A percentile compares a stretch with the other conserved stretches of the same genome.
Conservation (phyloP, 2,329 filamentous ascomycete genomes). For the Pyrenochaeta sp. region DNA sequence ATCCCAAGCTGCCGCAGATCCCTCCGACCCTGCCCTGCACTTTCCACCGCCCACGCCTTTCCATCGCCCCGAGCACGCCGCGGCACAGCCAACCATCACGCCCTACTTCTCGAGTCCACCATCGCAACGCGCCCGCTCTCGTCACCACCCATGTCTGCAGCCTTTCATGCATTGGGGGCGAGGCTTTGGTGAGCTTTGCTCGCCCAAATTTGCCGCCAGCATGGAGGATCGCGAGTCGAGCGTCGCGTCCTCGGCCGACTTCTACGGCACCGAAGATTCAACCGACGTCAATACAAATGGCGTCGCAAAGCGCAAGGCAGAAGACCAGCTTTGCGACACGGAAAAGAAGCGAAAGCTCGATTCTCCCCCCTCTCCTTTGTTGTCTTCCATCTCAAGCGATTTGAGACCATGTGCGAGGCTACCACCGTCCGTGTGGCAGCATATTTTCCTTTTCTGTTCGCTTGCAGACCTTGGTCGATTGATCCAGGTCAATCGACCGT, state of each 20-base stretch:
- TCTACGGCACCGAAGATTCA: constrained; percentile 41
- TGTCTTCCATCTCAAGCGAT: constrained; percentile 16
- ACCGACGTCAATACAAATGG: constrained; percentile 23
- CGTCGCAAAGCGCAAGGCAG: constrained; percentile 48
- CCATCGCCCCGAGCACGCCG: too few relatives aligned
- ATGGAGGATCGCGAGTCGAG: constrained; percentile 46
- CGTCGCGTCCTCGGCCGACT: constrained; percentile 45
- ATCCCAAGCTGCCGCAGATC: too few relatives aligned
- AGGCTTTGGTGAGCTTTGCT: constrained; percentile 41
- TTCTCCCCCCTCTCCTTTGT: constrained; percentile 14
- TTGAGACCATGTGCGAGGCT: constrained; percentile 50
- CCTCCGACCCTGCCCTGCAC: too few relatives aligned
- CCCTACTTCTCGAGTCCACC: constrained; percentile 2
- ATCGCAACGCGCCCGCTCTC: constrained; percentile 12
- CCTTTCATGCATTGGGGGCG: constrained; percentile 31
- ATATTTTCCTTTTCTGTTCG: constrained; percentile 71
- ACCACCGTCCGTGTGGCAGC: constrained; percentile 72
- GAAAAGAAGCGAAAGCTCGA: constrained; percentile 46
- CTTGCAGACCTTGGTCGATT: constrained; percentile 70
- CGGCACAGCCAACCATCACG: neutral
- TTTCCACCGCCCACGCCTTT: too few relatives aligned
- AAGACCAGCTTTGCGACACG: constrained; percentile 24
- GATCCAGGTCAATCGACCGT: constrained; percentile 71
- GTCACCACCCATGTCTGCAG: constrained; percentile 36
- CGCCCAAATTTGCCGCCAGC: constrained; percentile 23